Evolutionary conservation across 1,139 yeast genomes (phyloP).

Genomic region (Kodamaea arcana): DNA sequence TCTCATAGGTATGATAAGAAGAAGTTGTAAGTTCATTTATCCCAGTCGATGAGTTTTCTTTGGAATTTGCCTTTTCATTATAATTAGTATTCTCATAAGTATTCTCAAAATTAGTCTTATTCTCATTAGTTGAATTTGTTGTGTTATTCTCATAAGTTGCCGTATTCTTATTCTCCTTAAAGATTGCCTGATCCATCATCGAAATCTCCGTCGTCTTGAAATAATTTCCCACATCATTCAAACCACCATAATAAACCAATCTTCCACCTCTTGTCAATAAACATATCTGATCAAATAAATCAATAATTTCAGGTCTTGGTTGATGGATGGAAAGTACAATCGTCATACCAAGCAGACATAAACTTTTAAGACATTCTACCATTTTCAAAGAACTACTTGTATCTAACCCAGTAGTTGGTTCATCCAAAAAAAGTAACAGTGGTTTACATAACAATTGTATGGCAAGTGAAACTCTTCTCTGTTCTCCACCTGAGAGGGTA

Average conservation of each 20-base stretch:
- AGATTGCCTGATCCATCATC: not conserved
- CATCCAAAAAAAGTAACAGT: slow-evolving; percentile 73
- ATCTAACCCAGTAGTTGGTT: slow-evolving; percentile 87
- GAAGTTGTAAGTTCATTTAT: no score
- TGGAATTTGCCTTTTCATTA: not conserved
- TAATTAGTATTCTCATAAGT: not conserved
- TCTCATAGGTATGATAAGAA: slow-evolving; percentile 13
- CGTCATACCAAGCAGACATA: slow-evolving; percentile 58
- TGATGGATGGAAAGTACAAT: slow-evolving; percentile 77
- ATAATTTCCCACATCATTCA: slow-evolving; percentile 44
- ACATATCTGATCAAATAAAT: slow-evolving; percentile 64
- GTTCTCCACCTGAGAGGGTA: slow-evolving; percentile 76
- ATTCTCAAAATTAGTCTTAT: slow-evolving; percentile 4
- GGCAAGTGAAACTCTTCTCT: slow-evolving; percentile 72
- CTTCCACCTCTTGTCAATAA: slow-evolving; percentile 69
- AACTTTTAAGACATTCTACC: slow-evolving; percentile 56
- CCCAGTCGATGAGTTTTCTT: not conserved
- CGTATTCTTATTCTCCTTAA: not conserved
- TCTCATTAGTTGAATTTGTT: no score
- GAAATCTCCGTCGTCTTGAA: slow-evolving; percentile 1
- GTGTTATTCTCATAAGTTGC: not conserved
- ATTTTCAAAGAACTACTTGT: slow-evolving; percentile 69
- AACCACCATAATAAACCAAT: slow-evolving; percentile 55
- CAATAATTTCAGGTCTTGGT: slow-evolving; percentile 72
- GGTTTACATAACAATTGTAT: slow-evolving; percentile 76